Percentiles rank a stretch among this genome's conserved stretches.
phyloP scores from a whole-genome alignment of 2,329 filamentous ascomycete species.

The Botrytis fabae region DNA sequence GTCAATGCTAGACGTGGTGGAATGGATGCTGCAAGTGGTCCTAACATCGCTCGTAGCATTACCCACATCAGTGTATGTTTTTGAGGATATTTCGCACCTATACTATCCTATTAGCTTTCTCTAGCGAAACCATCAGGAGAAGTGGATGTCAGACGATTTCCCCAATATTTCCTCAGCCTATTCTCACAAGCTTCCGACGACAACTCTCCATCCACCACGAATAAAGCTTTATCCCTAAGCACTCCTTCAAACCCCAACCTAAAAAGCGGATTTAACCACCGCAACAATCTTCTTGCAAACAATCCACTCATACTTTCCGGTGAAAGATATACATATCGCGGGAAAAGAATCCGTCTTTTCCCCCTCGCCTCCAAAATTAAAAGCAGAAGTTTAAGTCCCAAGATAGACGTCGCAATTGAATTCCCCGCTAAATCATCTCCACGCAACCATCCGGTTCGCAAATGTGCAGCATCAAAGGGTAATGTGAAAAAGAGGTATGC shows the following conservation, averaged over 20 bases:
- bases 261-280: conserved; percentile 43
- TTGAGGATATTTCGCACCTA: conserved; percentile 24
- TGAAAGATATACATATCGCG: conserved; percentile 22
- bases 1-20: conserved; percentile 28
- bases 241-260: conserved; percentile 37
- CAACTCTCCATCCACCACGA: conserved; percentile 26
- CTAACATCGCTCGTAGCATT: conserved; percentile 27
- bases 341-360: conserved; percentile 28
- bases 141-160: conserved; percentile 21
- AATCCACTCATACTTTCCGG: conserved; percentile 42
- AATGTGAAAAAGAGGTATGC: conserved; percentile 34
- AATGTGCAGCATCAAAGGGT: conserved; percentile 32
- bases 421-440: conserved; percentile 15
- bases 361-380: conserved; percentile 30
- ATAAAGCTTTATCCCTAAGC: conserved; percentile 38
- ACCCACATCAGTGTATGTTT: conserved; percentile 30
- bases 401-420: conserved; percentile 16
- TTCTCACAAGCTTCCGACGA: conserved; percentile 25
- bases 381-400: conserved; percentile 27
- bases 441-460: conserved; percentile 26
- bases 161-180: conserved; percentile 28
- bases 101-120: conserved; percentile 19
- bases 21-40: conserved; percentile 26
- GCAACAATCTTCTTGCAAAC: conserved; percentile 41
- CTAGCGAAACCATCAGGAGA: neutral